A percentile compares a stretch with the other conserved stretches of the same genome.
These are phyloP conservation scores for Sporothrix brunneoviolacea DNA, from an alignment of 2,329 filamentous ascomycete genomes.

Conservation along the genomic window DNA sequence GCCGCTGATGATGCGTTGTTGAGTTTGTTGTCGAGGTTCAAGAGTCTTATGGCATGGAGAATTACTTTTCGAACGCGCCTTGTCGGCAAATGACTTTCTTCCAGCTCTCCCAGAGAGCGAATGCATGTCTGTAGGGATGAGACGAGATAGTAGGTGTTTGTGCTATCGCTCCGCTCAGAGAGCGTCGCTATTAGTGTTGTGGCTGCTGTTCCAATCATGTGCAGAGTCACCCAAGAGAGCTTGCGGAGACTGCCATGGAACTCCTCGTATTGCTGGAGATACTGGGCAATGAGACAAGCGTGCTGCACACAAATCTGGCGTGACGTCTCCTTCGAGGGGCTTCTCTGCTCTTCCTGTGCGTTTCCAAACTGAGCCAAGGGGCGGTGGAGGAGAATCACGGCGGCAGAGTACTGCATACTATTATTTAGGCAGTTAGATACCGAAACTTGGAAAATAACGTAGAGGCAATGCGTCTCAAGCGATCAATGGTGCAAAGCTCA, in stretches of 20 bases:
- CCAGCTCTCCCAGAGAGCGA: conserved; percentile 3
- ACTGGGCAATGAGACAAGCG: conserved; percentile 13
- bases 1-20: background rate
- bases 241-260: conserved; percentile 10
- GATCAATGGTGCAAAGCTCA: no score
- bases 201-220: conserved; percentile 13
- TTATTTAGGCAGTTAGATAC: background rate
- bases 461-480: no score
- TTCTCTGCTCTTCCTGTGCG: background rate
- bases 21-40: conserved; percentile 4
- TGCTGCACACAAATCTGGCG: conserved; percentile 10
- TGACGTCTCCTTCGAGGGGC: background rate
- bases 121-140: conserved; percentile 4
- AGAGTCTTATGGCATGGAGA: conserved; percentile 5
- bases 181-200: conserved; percentile 12
- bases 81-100: conserved; percentile 10
- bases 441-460: no score
- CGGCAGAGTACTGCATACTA: conserved; percentile 15
- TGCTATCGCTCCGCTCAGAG: background rate
- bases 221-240: conserved; percentile 11
- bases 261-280: conserved; percentile 11
- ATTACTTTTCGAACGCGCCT: conserved; percentile 5
- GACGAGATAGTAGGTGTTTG: background rate
- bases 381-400: conserved; percentile 12
- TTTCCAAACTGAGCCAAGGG: conserved; percentile 12